Conservation (phyloP, 2,329 filamentous ascomycete species). For the Elsinoe arachidis region DNA sequence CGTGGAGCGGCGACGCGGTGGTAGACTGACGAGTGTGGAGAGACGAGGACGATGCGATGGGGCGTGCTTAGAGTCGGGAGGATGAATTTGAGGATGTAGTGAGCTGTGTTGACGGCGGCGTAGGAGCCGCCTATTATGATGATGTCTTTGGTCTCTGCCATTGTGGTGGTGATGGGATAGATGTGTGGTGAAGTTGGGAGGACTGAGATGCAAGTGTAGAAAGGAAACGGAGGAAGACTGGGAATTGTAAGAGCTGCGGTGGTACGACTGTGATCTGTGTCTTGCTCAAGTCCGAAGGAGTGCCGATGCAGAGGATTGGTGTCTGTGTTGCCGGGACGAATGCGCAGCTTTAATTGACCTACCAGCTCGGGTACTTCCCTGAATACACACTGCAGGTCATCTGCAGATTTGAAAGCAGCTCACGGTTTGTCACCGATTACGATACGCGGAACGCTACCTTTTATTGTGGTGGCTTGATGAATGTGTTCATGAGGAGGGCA, state of each 20-base stretch:
- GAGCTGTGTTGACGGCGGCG: conserved; percentile 43
- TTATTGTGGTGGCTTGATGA: neutral
- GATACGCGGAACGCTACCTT: neutral
- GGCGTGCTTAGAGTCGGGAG: conserved; percentile 34
- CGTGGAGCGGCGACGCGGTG: conserved; percentile 47
- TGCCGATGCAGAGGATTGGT: neutral
- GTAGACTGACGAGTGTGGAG: conserved; percentile 46
- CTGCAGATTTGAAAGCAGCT: neutral
- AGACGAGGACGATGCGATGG: conserved; percentile 48
- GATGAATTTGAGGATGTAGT: conserved; percentile 47
- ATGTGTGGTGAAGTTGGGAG: neutral
- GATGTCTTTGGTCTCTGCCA: conserved; percentile 29
- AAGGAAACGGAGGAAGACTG: neutral
- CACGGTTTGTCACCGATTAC: neutral
- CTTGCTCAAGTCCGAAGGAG: conserved; percentile 5
- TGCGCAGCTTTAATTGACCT: neutral
- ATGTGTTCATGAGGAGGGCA: neutral
- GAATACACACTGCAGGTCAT: too few species aligned
- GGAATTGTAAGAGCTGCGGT: neutral
- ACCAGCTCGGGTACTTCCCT: neutral
- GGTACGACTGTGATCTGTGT: neutral
- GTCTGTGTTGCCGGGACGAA: neutral
- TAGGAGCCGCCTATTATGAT: conserved; percentile 48
- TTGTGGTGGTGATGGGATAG: neutral
- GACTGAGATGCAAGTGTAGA: neutral